A percentile compares a stretch with the other conserved stretches of the same genome.
Conservation (phyloP, 495 filamentous ascomycete species). For the Penicillium silybi region DNA sequence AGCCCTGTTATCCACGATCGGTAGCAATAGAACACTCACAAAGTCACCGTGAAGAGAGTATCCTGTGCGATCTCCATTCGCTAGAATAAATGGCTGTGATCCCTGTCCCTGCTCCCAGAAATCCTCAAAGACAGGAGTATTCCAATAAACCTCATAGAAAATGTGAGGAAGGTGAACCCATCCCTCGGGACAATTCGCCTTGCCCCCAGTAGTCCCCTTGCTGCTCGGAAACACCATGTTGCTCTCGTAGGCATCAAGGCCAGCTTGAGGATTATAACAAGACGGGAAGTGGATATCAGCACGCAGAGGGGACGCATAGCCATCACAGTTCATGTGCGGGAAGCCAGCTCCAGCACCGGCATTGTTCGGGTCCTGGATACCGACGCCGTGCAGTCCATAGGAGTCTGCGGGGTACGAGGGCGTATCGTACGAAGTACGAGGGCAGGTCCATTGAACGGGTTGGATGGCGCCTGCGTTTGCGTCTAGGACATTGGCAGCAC, state of each 20-base stretch:
- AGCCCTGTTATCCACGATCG: background rate
- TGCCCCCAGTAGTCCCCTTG: slow-evolving; percentile 7
- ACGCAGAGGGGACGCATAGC: slow-evolving; percentile 41
- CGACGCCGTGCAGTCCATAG: slow-evolving; percentile 11
- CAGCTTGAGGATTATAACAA: slow-evolving; percentile 31
- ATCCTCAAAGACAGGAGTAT: slow-evolving; percentile 51
- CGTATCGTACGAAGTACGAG: slow-evolving; percentile 8
- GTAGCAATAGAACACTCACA: slow-evolving; percentile 2
- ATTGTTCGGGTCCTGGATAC: slow-evolving; percentile 13
- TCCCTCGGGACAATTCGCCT: slow-evolving; percentile 11
- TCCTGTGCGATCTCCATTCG: slow-evolving; percentile 26
- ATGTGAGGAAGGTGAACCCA: slow-evolving; percentile 52
- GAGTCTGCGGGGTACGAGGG: slow-evolving; percentile 10
- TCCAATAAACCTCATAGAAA: slow-evolving; percentile 69
- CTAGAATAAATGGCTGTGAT: slow-evolving; percentile 46
- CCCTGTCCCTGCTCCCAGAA: slow-evolving; percentile 32
- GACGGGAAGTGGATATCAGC: slow-evolving; percentile 54
- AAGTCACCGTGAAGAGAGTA: slow-evolving; percentile 27
- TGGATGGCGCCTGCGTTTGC: slow-evolving; percentile 7
- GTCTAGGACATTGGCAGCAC: slow-evolving; percentile 5
- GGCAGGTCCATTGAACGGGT: slow-evolving; percentile 16
- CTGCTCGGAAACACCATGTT: slow-evolving; percentile 11
- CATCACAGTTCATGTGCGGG: slow-evolving; percentile 57
- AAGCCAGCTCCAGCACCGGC: slow-evolving; percentile 31
- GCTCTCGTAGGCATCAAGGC: slow-evolving; percentile 10